Evolutionary conservation across 176 grass and related monocot species (phyloP).

Genomic region (Hyparrhenia diplandra): DNA sequence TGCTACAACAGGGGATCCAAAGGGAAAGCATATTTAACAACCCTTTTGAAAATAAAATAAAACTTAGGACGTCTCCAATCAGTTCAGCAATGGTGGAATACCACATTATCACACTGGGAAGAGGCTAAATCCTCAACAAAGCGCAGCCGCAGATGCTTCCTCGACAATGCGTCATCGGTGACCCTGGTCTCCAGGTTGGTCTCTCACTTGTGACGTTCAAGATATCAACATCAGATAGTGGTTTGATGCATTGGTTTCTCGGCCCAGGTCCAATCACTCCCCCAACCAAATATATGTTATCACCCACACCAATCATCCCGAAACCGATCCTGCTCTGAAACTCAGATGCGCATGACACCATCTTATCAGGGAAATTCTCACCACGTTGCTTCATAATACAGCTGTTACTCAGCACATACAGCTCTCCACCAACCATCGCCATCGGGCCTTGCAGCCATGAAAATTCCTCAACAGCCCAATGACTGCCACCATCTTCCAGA

Average conservation of each 20-base stretch:
- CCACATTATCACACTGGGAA: not conserved
- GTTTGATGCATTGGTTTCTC: conserved; percentile 93
- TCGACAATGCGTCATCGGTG: conserved; percentile 76
- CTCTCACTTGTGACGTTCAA: conserved; percentile 75
- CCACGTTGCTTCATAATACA: conserved; percentile 87
- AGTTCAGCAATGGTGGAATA: not conserved
- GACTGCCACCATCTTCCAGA: conserved; percentile 59
- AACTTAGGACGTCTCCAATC: conserved; percentile 18
- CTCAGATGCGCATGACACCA: conserved; percentile 78
- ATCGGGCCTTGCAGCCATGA: conserved; percentile 90
- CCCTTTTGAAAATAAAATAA: conserved; percentile 26
- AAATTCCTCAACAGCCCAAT: conserved; percentile 81
- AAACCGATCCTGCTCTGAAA: conserved; percentile 95
- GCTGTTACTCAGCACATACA: conserved; percentile 87
- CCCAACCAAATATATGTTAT: conserved; percentile 81
- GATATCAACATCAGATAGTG: conserved; percentile 79
- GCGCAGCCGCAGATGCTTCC: conserved; percentile 86
- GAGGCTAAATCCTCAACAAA: conserved; percentile 70
- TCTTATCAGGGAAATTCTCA: conserved; percentile 67
- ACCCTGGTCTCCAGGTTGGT: conserved; percentile 75
- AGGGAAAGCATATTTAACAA: conserved; percentile 21
- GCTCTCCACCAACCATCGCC: conserved; percentile 73
- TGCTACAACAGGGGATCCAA: not conserved
- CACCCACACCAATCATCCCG: conserved; percentile 75
- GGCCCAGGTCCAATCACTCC: conserved; percentile 95